Evolutionary conservation across 2,329 filamentous ascomycete genomes (phyloP).

Genomic region (Aspergillus sp.): DNA sequence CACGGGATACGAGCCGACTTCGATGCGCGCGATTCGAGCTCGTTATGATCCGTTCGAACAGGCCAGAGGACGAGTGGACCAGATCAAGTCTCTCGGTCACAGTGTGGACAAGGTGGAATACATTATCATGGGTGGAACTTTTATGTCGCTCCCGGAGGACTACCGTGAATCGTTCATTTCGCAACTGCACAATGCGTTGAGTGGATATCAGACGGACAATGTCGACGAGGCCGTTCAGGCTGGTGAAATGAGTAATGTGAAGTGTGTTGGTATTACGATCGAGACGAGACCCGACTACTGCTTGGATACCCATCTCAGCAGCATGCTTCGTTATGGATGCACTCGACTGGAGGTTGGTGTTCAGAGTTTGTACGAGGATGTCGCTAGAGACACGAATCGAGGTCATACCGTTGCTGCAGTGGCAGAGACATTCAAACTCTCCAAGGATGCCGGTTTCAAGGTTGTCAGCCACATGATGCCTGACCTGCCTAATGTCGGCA

Average conservation of each 20-base stretch:
- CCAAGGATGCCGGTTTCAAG: constrained; percentile 98
- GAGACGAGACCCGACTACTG: constrained; percentile 97
- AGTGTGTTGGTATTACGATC: constrained; percentile 98
- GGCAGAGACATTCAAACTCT: constrained; percentile 92
- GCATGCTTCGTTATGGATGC: constrained; percentile 97
- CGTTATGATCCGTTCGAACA: constrained; percentile 98
- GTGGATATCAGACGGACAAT: constrained; percentile 87
- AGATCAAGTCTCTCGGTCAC: constrained; percentile 91
- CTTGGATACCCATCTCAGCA: constrained; percentile 86
- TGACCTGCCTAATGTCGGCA: constrained; percentile 93
- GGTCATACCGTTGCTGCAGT: constrained; percentile 94
- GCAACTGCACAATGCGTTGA: constrained; percentile 93
- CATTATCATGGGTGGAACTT: constrained; percentile 99
- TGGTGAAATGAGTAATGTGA: constrained; percentile 93
- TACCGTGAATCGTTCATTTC: constrained; percentile 94
- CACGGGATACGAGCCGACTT: constrained; percentile 96
- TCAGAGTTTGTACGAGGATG: constrained; percentile 95
- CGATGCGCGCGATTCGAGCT: constrained; percentile 95
- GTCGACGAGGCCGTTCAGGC: constrained; percentile 94
- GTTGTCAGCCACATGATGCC: constrained; percentile 99
- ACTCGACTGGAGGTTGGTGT: constrained; percentile 92
- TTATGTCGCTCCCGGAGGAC: constrained; percentile 88
- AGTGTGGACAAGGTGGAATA: constrained; percentile 99
- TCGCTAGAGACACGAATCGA: constrained; percentile 94
- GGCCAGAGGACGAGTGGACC: constrained; percentile 89